Conservation (phyloP, 805 yeast genomes). For the Maudiozyma bulderi region DNA sequence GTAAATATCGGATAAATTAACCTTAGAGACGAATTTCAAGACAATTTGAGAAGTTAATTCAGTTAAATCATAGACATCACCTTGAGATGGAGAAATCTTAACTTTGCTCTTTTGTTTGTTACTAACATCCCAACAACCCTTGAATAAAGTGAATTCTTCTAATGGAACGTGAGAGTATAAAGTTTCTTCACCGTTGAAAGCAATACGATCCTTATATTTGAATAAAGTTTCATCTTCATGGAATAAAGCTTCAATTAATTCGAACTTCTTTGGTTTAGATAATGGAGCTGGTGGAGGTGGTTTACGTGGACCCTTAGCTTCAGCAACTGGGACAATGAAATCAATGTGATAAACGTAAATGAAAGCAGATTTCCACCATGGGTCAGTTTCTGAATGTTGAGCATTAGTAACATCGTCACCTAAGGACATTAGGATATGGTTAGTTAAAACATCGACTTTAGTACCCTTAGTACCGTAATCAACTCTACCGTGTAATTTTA, state of each 20-base stretch:
- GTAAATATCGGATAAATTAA: slow-evolving; percentile 13
- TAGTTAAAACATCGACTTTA: slow-evolving; percentile 16
- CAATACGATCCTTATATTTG: slow-evolving; percentile 14
- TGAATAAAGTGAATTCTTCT: slow-evolving; percentile 17
- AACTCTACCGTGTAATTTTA: slow-evolving; percentile 8
- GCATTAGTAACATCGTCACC: slow-evolving; percentile 11
- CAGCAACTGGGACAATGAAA: slow-evolving; percentile 4
- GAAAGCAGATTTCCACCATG: slow-evolving; percentile 17
- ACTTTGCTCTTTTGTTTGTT: slow-evolving; percentile 11
- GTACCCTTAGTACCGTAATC: slow-evolving; percentile 21
- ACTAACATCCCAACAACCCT: slow-evolving; percentile 19
- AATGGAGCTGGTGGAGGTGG: slow-evolving; percentile 8
- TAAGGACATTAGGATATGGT: slow-evolving; percentile 9
- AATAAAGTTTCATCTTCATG: slow-evolving; percentile 10
- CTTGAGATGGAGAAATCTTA: not conserved
- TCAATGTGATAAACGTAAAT: slow-evolving; percentile 16
- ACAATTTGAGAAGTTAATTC: slow-evolving; percentile 11
- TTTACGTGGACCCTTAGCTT: not conserved
- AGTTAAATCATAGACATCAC: not conserved
- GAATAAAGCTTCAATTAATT: slow-evolving; percentile 13
- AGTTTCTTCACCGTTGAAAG: slow-evolving; percentile 20
- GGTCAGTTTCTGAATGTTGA: slow-evolving; percentile 2
- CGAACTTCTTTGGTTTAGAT: slow-evolving; percentile 14
- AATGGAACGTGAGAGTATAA: slow-evolving; percentile 16
- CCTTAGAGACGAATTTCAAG: slow-evolving; percentile 12